Percentiles rank a stretch among this genome's conserved stretches.
These are phyloP conservation scores for Penicillium flavigenum DNA, from an alignment of 495 filamentous ascomycete species.

Conservation along the genomic window DNA sequence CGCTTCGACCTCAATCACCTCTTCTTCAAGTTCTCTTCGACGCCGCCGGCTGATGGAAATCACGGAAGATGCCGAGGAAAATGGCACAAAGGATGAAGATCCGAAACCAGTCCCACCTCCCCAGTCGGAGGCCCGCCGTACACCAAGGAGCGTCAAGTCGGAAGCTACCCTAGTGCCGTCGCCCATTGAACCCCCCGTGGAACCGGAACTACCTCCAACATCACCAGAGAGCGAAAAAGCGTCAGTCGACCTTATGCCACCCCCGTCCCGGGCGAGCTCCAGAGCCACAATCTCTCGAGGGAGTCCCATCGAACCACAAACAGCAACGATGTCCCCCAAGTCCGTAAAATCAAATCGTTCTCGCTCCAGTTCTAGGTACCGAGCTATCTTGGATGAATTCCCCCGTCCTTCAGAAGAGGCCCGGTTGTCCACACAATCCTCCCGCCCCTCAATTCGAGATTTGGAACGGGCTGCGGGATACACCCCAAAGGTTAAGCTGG, in stretches of 20 bases:
- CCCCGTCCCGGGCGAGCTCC: conserved; percentile 24
- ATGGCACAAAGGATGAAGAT: conserved; percentile 52
- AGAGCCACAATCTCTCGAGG: conserved; percentile 25
- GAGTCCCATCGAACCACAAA: conserved; percentile 21
- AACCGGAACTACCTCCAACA: conserved; percentile 17
- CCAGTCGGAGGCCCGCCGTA: conserved; percentile 27
- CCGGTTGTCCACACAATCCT: conserved; percentile 62
- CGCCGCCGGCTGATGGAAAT: conserved; percentile 82
- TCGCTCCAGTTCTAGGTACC: conserved; percentile 18
- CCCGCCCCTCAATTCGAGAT: conserved; percentile 60
- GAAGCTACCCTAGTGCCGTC: conserved; percentile 42
- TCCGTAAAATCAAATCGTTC: conserved; percentile 23
- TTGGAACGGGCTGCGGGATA: conserved; percentile 55
- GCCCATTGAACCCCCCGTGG: conserved; percentile 11
- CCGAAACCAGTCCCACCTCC: conserved; percentile 6
- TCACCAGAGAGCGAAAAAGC: conserved; percentile 24
- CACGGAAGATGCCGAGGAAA: conserved; percentile 77
- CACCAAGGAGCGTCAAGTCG: conserved; percentile 40
- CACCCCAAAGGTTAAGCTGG: conserved; percentile 77
- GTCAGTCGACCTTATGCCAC: conserved; percentile 18
- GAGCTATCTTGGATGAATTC: conserved; percentile 41
- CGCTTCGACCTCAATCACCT: conserved; percentile 81
- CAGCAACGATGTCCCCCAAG: conserved; percentile 22
- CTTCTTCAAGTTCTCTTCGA: conserved; percentile 77
- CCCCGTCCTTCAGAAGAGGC: conserved; percentile 40